A percentile compares a stretch with the other conserved stretches of the same genome.
Conservation (phyloP, 2,329 filamentous ascomycete species). For the Ophiostoma piceae region DNA sequence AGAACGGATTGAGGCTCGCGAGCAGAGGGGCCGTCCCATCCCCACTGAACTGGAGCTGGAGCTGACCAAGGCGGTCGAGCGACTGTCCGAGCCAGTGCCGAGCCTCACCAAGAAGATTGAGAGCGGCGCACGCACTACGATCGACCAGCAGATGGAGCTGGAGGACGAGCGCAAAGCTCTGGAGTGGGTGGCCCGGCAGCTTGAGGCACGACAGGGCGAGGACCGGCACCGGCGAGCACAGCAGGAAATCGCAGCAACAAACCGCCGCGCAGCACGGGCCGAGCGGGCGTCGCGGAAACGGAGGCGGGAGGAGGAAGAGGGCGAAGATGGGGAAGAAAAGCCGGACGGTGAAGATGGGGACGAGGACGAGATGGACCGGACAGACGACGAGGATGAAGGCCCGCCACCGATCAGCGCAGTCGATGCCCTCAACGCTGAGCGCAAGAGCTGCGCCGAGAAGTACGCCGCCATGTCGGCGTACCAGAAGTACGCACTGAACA, state of each 20-base stretch:
- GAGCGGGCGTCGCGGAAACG: slow-evolving; percentile 25
- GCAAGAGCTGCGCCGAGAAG: slow-evolving; percentile 37
- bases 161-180: slow-evolving; percentile 45
- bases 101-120: slow-evolving; percentile 44
- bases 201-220: slow-evolving; percentile 29
- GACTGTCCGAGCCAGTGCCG: slow-evolving; percentile 40
- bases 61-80: slow-evolving; percentile 36
- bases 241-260: slow-evolving; percentile 6
- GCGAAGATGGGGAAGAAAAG: slow-evolving; percentile 1
- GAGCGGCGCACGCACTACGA: slow-evolving; percentile 42
- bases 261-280: slow-evolving; percentile 19
- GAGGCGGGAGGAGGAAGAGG: slow-evolving; percentile 18
- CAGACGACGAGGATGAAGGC: slow-evolving; percentile 27
- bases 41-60: slow-evolving; percentile 28
- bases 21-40: slow-evolving; percentile 30
- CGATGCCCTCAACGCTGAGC: slow-evolving; percentile 36
- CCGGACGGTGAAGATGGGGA: slow-evolving; percentile 28
- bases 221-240: slow-evolving; percentile 20
- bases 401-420: slow-evolving; percentile 31
- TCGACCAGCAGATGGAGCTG: slow-evolving; percentile 47
- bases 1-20: slow-evolving; percentile 34
- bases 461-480: slow-evolving; percentile 42
- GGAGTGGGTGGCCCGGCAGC: slow-evolving; percentile 33
- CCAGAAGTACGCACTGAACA: slow-evolving; percentile 51
- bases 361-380: slow-evolving; percentile 29